Base-by-base conservation (phyloP, 2,329 filamentous ascomycete species). In the Colletotrichum cuscutae region DNA sequence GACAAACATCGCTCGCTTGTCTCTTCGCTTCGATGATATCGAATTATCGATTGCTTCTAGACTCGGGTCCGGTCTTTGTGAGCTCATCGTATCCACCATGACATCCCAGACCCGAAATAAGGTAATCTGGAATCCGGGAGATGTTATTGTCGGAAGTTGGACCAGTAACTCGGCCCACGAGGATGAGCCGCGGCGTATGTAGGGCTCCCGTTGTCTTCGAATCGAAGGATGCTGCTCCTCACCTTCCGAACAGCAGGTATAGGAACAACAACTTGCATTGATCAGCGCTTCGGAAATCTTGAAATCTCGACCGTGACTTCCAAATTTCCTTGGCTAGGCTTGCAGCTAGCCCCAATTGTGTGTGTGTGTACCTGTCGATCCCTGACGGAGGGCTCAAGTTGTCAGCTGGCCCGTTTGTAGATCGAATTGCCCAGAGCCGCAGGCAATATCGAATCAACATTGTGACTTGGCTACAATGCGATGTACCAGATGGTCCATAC, bases 241-340 rank as follows among this genome's bases (percentile, higher is more conserved):
- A 35, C 32, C 35, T 30, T 42, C 42, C n/a, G 49, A n/a, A 5
- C 35, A 30, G 35, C 53, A n/a, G 63, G 26, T 32, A 22, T 22
- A 35, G 32, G 7, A 8, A n/a, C 11, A 9, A 22, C 26, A 49
- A 46, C 30, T 15, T 52, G 59, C 59, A 58, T 35, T 35, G 59
- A 64, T 68, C 52, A 37, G 32, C 59, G 28, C 32, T n/a, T 13
- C 26, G 35, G 11, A 24, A 6, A 63, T 63, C 59, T 68, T 64
- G 59, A 26, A 68, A 58, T 49, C 26, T 57, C 52, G 26, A 12
- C 49, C 24, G 11, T 8, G 1, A 57, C 24, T 32, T 28, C 24
- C 26, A 42, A 63, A 56, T n/a, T 54, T 52, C 57, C 35, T 49
- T 59, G 53, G n/a, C 26, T 19, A 49, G 53, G 24, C 63, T 37